Percentiles rank a stretch among this genome's conserved stretches.
These are phyloP conservation scores for Suillus alpinus DNA, from an alignment of 768 basidiomycete species.

Conservation along the genomic window DNA sequence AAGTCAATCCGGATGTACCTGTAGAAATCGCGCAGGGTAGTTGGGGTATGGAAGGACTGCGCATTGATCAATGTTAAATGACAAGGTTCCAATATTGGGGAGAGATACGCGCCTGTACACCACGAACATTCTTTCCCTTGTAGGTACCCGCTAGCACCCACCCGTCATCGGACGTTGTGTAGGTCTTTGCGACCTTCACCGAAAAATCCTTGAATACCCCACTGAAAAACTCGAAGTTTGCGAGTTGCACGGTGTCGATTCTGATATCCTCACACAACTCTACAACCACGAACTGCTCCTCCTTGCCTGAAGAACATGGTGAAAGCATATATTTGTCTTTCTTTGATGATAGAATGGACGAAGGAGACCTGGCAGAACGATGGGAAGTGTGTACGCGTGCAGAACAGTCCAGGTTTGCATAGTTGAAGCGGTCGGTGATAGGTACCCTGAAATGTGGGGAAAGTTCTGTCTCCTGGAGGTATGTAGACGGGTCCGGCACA, in stretches of 20 bases:
- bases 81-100: not conserved
- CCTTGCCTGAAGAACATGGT: slow-evolving; percentile 62
- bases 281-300: slow-evolving; percentile 78
- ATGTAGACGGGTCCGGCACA: slow-evolving; percentile 12
- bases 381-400: slow-evolving; percentile 88
- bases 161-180: slow-evolving; percentile 53
- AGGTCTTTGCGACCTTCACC: slow-evolving; percentile 84
- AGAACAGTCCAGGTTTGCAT: slow-evolving; percentile 89
- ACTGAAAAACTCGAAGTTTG: slow-evolving; percentile 97
- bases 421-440: slow-evolving; percentile 88
- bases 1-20: slow-evolving; percentile 95
- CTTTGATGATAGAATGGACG: slow-evolving; percentile 82
- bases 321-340: slow-evolving; percentile 97
- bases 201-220: slow-evolving; percentile 92
- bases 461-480: slow-evolving; percentile 23
- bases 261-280: slow-evolving; percentile 98
- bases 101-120: slow-evolving; percentile 69
- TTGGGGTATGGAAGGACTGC: slow-evolving; percentile 77
- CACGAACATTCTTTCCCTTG: slow-evolving; percentile 85
- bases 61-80: not conserved
- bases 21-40: slow-evolving; percentile 79
- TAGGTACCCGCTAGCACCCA: slow-evolving; percentile 79
- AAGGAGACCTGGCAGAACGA: slow-evolving; percentile 74
- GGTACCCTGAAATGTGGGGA: slow-evolving; percentile 71
- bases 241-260: slow-evolving; percentile 93